These are phyloP conservation scores for Solanum hybrid DNA, from an alignment of 305 asterid species.

Conservation along the genomic window DNA sequence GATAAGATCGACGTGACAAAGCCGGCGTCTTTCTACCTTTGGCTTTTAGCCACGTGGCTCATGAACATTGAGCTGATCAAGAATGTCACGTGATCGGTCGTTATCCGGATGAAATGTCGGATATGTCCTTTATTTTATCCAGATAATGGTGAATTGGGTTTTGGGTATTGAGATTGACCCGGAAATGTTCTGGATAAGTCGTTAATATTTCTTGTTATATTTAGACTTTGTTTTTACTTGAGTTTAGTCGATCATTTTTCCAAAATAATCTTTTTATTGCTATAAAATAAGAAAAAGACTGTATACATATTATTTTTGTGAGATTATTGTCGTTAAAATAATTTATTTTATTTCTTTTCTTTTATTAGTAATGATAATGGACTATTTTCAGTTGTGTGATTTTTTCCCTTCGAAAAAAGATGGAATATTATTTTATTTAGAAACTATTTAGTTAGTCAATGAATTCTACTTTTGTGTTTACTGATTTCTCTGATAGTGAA, in stretches of 20 bases:
- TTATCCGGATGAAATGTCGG: not conserved
- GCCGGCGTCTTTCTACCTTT: conserved; percentile 6
- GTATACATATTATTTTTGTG: not conserved
- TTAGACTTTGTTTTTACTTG: not conserved
- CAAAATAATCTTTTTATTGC: not conserved
- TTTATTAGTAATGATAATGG: not conserved
- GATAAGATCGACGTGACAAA: conserved; percentile 46
- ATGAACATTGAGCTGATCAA: not conserved
- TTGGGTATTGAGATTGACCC: not conserved
- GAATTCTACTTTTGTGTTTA: not conserved
- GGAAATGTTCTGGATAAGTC: not conserved
- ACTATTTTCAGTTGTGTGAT: not conserved
- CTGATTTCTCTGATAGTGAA: not conserved
- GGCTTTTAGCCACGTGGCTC: conserved; percentile 17
- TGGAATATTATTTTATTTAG: not conserved
- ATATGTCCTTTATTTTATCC: conserved; percentile 5
- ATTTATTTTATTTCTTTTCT: not conserved
- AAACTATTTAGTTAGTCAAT: not conserved
- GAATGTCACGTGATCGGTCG: conserved; percentile 33
- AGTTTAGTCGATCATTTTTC: not conserved
- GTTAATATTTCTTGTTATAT: not conserved
- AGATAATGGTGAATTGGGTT: not conserved
- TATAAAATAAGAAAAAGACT: not conserved
- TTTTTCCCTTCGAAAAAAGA: not conserved
- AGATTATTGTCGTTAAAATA: not conserved